Evolutionary conservation across 2,329 filamentous ascomycete species (phyloP).

Genomic region (Alternaria brassicicola): DNA sequence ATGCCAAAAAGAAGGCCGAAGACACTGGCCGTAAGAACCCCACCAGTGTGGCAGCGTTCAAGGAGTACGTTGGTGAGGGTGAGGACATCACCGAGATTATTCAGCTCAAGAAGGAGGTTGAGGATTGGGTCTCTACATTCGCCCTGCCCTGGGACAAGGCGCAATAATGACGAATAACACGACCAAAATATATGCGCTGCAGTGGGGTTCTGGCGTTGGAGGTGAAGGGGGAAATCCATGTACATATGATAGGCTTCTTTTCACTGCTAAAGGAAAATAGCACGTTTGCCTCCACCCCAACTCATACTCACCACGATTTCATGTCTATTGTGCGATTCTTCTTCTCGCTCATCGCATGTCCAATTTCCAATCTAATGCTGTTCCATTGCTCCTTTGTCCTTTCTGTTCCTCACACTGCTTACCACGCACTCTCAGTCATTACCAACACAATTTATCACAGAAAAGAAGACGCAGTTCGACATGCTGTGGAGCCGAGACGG

Average conservation of each 20-base stretch:
- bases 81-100: conserved; percentile 51
- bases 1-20: conserved; percentile 48
- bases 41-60: conserved; percentile 49
- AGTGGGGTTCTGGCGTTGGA: conserved; percentile 23
- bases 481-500: neutral
- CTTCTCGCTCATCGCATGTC: neutral
- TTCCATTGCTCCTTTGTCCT: neutral
- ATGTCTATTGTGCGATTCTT: neutral
- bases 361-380: neutral
- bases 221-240: conserved; percentile 21
- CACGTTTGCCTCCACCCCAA: conserved; percentile 2
- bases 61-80: conserved; percentile 50
- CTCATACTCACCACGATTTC: neutral
- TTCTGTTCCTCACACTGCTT: neutral
- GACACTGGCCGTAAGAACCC: conserved; percentile 48
- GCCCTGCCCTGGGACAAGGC: conserved; percentile 49
- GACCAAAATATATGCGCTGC: conserved; percentile 14
- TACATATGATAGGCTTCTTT: conserved; percentile 19
- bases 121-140: conserved; percentile 52
- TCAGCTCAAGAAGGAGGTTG: conserved; percentile 49
- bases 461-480: neutral
- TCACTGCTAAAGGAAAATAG: conserved; percentile 12
- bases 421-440: neutral
- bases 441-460: neutral
- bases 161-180: conserved; percentile 18